Conservation (phyloP, 345 rosid species). For the Gossypium stocksii region DNA sequence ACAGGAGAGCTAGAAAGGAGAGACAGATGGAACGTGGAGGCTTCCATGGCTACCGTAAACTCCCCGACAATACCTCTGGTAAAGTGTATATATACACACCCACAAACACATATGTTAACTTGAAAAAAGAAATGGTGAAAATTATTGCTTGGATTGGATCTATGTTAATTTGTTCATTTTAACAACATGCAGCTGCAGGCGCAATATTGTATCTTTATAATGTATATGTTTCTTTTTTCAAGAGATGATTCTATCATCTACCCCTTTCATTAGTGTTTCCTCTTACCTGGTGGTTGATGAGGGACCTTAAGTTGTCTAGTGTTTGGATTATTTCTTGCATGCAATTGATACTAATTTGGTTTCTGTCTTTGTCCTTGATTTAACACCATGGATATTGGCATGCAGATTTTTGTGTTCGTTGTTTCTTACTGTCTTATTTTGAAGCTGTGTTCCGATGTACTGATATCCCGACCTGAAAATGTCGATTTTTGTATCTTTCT, state of each 20-base stretch:
- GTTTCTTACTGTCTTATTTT: neutral
- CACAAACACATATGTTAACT: neutral
- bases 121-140: neutral
- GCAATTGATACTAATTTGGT: slow-evolving; percentile 3
- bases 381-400: neutral
- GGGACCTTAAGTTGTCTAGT: neutral
- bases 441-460: neutral
- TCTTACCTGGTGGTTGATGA: neutral
- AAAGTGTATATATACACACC: neutral
- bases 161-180: neutral
- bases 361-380: neutral
- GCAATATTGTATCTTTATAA: neutral
- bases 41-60: slow-evolving; percentile 62
- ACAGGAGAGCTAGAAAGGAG: neutral
- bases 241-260: neutral
- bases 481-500: neutral
- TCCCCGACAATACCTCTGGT: slow-evolving; percentile 41
- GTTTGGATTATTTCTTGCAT: slow-evolving; percentile 2
- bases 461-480: neutral
- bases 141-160: neutral
- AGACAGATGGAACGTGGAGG: slow-evolving; percentile 38
- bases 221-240: neutral
- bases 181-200: neutral
- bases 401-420: neutral
- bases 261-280: neutral